Evolutionary conservation across 495 filamentous ascomycete species (phyloP).

Genomic region (Barbatosphaeria neglecta): DNA sequence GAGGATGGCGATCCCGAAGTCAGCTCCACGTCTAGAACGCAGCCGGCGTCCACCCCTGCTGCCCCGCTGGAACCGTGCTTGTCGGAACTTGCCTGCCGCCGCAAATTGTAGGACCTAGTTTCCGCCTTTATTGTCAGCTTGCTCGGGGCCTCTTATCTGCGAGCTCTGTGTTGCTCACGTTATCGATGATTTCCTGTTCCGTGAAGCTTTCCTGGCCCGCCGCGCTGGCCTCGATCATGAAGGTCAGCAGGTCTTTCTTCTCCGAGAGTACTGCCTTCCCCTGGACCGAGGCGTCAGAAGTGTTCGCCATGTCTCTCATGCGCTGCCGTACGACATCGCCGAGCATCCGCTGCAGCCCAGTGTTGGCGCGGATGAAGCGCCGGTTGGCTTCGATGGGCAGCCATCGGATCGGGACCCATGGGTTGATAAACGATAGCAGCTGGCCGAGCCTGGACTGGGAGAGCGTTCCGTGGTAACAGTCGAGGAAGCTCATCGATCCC

Average conservation of each 20-base stretch:
- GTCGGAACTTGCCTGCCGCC: neutral
- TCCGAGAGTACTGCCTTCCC: neutral
- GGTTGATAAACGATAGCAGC: constrained; percentile 15
- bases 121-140: neutral
- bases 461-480: constrained; percentile 8
- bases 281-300: neutral
- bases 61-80: no score
- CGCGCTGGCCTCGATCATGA: constrained; percentile 9
- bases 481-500: constrained; percentile 2
- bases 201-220: constrained; percentile 2
- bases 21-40: no score
- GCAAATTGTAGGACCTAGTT: constrained; percentile 9
- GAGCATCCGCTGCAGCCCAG: constrained; percentile 10
- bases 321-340: constrained; percentile 41
- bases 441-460: constrained; percentile 10
- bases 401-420: constrained; percentile 14
- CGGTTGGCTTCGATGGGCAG: constrained; percentile 14
- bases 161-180: constrained; percentile 4
- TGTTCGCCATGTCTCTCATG: neutral
- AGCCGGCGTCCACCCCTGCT: no score
- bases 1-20: neutral
- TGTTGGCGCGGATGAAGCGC: constrained; percentile 6
- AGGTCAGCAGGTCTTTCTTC: constrained; percentile 9
- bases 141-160: neutral
- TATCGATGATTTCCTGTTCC: constrained; percentile 10